Evolutionary conservation across 2,329 filamentous ascomycete genomes (phyloP).

Genomic region (Fusarium sp.): DNA sequence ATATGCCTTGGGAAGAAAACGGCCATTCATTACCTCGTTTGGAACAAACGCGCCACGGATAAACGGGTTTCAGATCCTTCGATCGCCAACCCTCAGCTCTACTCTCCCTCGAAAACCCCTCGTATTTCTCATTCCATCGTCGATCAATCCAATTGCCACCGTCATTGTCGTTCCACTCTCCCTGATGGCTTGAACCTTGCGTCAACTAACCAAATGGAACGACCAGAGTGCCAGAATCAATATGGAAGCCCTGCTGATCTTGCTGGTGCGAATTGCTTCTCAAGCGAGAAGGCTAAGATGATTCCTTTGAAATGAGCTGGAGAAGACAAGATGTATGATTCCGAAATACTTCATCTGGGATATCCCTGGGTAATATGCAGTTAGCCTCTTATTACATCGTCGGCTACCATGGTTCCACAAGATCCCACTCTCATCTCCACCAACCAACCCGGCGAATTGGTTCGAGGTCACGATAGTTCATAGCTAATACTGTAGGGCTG

Average conservation of each 20-base stretch:
- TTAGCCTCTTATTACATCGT: conserved; percentile 31
- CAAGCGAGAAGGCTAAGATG: not conserved
- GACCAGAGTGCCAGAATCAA: not conserved
- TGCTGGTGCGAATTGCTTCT: conserved; percentile 3
- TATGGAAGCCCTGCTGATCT: not conserved
- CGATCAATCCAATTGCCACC: conserved; percentile 29
- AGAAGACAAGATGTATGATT: not conserved
- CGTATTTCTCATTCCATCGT: conserved; percentile 27
- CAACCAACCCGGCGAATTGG: conserved; percentile 36
- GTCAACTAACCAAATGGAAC: not conserved
- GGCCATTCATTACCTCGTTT: not conserved
- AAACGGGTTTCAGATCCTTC: conserved; percentile 23
- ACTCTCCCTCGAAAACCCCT: conserved; percentile 13
- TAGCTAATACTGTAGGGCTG: conserved; percentile 40
- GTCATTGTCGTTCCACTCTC: conserved; percentile 35
- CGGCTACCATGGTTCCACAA: conserved; percentile 33
- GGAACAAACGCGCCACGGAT: conserved; percentile 11
- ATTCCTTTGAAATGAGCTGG: not conserved
- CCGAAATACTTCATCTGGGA: conserved; percentile 5
- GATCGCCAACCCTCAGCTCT: conserved; percentile 10
- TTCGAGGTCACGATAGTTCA: conserved; percentile 31
- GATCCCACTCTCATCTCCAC: conserved; percentile 41
- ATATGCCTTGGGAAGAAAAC: conserved; percentile 7
- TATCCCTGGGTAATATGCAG: conserved; percentile 16
- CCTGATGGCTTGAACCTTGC: conserved; percentile 27